phyloP scores from a whole-genome alignment of 106 monocot genomes.

The Agapanthus africanus region DNA sequence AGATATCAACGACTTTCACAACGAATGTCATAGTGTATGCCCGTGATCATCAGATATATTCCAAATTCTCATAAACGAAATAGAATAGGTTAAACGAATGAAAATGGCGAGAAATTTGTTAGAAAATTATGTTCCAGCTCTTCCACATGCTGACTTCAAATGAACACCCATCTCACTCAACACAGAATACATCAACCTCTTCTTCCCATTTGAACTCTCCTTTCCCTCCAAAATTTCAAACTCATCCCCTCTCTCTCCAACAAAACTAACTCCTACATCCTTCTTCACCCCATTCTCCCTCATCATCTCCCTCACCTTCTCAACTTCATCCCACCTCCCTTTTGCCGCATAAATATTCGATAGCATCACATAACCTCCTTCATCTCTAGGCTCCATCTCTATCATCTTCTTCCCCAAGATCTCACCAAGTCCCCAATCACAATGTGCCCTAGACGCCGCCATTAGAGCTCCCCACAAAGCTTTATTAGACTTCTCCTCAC shows the following conservation, averaged over 20 bases:
- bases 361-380: slow-evolving; percentile 47
- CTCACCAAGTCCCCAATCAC: slow-evolving; percentile 43
- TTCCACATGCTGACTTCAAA: slow-evolving; percentile 22
- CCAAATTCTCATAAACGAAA: too few relatives aligned
- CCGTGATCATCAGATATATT: too few relatives aligned
- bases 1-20: too few relatives aligned
- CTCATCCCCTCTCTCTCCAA: background rate
- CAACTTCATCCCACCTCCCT: slow-evolving; percentile 65
- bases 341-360: slow-evolving; percentile 66
- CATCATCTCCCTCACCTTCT: slow-evolving; percentile 49
- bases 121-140: too few relatives aligned
- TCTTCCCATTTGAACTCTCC: background rate
- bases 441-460: slow-evolving; percentile 34
- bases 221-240: background rate
- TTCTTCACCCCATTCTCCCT: slow-evolving; percentile 49
- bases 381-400: slow-evolving; percentile 40
- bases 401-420: slow-evolving; percentile 35
- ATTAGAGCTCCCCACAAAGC: slow-evolving; percentile 45
- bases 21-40: too few relatives aligned
- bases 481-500: slow-evolving; percentile 14
- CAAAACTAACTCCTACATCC: slow-evolving; percentile 32
- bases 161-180: slow-evolving; percentile 31
- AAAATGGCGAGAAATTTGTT: too few relatives aligned
- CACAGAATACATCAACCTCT: slow-evolving; percentile 23
- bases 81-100: too few relatives aligned